Conservation (phyloP, 2,329 filamentous ascomycete genomes). For the Fusarium sp. region DNA sequence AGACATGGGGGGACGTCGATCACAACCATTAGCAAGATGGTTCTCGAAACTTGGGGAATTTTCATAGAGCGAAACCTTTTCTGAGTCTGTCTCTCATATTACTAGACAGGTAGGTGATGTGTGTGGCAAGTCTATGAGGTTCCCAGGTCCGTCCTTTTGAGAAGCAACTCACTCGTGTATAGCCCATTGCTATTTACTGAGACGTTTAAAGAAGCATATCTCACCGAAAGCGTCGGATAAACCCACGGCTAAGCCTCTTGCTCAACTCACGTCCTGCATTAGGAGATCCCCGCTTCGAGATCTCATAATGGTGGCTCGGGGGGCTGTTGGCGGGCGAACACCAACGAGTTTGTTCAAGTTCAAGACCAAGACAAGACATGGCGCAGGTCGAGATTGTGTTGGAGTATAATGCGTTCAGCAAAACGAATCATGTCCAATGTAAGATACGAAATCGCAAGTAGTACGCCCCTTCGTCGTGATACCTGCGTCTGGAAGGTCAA, state of each 20-base stretch:
- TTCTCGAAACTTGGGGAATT: not conserved
- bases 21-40: not conserved
- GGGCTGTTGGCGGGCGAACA: not conserved
- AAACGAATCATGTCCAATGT: not conserved
- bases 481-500: not conserved
- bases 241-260: not conserved
- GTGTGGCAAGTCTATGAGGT: not conserved
- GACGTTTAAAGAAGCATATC: not conserved
- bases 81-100: not conserved
- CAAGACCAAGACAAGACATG: not conserved
- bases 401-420: not conserved
- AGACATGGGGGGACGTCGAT: not conserved
- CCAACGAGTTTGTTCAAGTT: too few species aligned
- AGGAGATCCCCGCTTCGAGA: not conserved
- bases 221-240: not conserved
- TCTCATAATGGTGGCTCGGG: not conserved
- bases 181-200: not conserved
- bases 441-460: not conserved
- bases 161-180: not conserved
- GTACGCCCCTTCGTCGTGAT: not conserved
- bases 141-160: not conserved
- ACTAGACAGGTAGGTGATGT: not conserved
- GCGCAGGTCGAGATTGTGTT: not conserved
- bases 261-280: not conserved
- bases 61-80: not conserved